Evolutionary conservation across 2,329 filamentous ascomycete genomes (phyloP).

Genomic region (Myriosclerotinia scirpicola): DNA sequence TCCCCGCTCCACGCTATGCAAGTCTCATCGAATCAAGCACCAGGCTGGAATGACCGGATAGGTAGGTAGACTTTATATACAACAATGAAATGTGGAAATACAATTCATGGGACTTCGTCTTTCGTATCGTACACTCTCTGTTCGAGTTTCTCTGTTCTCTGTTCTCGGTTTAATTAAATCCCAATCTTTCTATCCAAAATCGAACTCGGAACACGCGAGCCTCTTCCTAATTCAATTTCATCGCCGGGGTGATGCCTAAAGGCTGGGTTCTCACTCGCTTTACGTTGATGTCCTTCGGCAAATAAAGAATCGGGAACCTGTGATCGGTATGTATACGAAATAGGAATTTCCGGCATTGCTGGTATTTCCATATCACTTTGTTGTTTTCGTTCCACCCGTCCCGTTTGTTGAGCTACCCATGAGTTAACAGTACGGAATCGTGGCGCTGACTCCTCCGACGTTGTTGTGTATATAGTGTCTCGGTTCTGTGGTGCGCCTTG

Average conservation of each 20-base stretch:
- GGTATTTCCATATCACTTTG: slow-evolving; percentile 41
- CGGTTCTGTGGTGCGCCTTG: slow-evolving; percentile 31
- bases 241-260: slow-evolving; percentile 40
- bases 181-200: slow-evolving; percentile 38
- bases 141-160: background rate
- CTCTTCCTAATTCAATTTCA: slow-evolving; percentile 35
- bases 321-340: slow-evolving; percentile 7
- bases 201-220: slow-evolving; percentile 37
- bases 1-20: slow-evolving; percentile 20
- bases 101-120: background rate
- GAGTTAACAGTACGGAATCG: slow-evolving; percentile 59
- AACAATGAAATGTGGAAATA: slow-evolving; percentile 6
- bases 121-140: background rate
- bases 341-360: slow-evolving; percentile 36
- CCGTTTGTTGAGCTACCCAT: slow-evolving; percentile 65
- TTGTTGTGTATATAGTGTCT: slow-evolving; percentile 39
- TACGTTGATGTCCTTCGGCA: slow-evolving; percentile 33
- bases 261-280: slow-evolving; percentile 36
- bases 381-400: slow-evolving; percentile 51
- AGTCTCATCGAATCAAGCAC: slow-evolving; percentile 23
- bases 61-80: slow-evolving; percentile 10
- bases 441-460: slow-evolving; percentile 43
- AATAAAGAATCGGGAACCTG: slow-evolving; percentile 25
- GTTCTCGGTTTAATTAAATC: slow-evolving; percentile 25
- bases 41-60: slow-evolving; percentile 21